Base-by-base conservation (phyloP, 192 early-diverging fungal species). In the Hyaloraphidium curvatum region DNA sequence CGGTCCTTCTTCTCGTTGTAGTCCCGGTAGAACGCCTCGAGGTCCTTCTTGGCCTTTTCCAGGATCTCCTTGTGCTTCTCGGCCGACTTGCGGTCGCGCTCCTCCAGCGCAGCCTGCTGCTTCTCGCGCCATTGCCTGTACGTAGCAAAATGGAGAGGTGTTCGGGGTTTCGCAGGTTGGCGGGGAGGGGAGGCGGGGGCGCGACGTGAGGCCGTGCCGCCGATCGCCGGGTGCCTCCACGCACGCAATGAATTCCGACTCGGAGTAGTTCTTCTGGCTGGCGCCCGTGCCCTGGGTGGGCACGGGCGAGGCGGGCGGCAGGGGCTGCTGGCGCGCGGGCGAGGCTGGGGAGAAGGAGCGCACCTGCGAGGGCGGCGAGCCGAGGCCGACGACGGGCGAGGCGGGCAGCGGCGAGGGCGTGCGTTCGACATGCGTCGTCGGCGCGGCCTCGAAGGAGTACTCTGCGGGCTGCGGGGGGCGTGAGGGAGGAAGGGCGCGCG, bases 1-100 rank as follows among this genome's bases (percentile, higher is more conserved):
- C n/a, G n/a, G n/a, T n/a, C 51, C 58, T 76, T 76, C 52, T 74
- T 76, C 29, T 74, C 71, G 58, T 72, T 75, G 61, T 76, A 76
- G 25, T 76, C 74, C 33, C 72, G 72, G 53, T 76, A 76, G 59
- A 76, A 76, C n/a, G 67, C 58, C 57, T 76, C 71, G 1, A 76
- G 43, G 2, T 57, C 31, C 35, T 74, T 71, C 55, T 71, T 67
- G 5, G 74, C 74, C 0, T 59, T 19, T 13, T 39, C 40, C 13
- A 70, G 37, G 0, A 62, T 56, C 16, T 59, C 58, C n/a, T 62
- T 53, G 55, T 72, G 70, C 40, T 70, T 76, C 22, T 33, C 50
- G 29, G 55, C 41, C 4, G 61, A 59, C 28, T 53, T 50, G 5
- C 59, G 56, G 48, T 76, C 74, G 11, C 74, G 55, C 39, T 67